Base-by-base conservation (phyloP, 768 basidiomycete genomes). In the Dictyophora rubrovolvata region DNA sequence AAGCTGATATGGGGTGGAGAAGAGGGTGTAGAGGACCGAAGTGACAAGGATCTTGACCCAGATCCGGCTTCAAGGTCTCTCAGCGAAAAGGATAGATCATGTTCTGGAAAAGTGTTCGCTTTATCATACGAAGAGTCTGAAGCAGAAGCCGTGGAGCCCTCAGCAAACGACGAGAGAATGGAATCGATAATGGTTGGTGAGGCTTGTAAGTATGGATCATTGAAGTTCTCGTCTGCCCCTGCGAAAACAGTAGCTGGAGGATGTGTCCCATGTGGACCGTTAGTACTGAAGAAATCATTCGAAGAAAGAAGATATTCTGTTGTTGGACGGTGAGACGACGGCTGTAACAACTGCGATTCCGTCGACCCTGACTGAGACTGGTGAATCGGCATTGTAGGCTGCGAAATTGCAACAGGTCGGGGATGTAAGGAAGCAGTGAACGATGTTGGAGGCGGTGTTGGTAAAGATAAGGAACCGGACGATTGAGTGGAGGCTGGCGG, bases 1-100 rank as follows among this genome's bases (percentile, higher is more conserved):
- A 61, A 54, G 49, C 48, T 36, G 36, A 55, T 23, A 59, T 53
- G 63, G 10, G 60, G 60, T 10, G 53, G 62, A 28, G 53, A 60
- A 6, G 64, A 61, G n/a, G 48, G 54, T 16, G 28, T 17, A 12
- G 48, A 46, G 2, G 28, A 28, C 8, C 22, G 14, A 18, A 64
- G 9, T 5, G 59, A 59, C 10, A 47, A 36, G 17, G 58, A 49
- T 28, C 11, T n/a, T 2, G n/a, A 42, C n/a, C 42, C 42, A 12
- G 42, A 42, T 42, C n/a, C 42, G 47, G 55, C 48, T 48, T 17
- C 36, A 9, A 22, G 16, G 17, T 51, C 60, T 17, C 37, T 37
- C 46, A 28, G 20, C 2, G 61, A 28, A n/a, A 20, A 23, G n/a
- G 48, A 36, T 4, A 48, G 48, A 34, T 61, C 53, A 33, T 4